Conservation (phyloP, 805 yeast genomes). For the Saccharomycopsis olivae region DNA sequence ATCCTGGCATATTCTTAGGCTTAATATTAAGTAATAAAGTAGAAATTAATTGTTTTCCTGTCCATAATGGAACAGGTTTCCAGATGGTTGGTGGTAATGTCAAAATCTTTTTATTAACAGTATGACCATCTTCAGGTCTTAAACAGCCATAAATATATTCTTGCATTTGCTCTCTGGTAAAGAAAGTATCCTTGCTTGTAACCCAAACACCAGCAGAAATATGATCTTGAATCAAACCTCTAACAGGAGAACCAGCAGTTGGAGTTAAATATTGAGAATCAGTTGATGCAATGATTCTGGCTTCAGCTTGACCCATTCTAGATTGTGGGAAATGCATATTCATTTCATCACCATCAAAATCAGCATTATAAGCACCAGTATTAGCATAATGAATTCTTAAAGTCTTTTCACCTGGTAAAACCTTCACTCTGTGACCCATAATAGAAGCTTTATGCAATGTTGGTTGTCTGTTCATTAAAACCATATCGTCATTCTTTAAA, state of each 20-base stretch:
- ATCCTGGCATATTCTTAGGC: conserved; percentile 83
- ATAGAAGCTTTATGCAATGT: conserved; percentile 98
- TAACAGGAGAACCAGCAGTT: conserved; percentile 94
- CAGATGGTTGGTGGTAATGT: conserved; percentile 84
- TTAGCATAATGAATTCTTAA: conserved; percentile 95
- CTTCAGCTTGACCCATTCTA: conserved; percentile 95
- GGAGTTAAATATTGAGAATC: conserved; percentile 97
- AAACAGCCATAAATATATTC: conserved; percentile 89
- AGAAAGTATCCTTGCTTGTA: conserved; percentile 84
- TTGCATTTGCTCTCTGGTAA: conserved; percentile 85
- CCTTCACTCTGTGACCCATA: conserved; percentile 99
- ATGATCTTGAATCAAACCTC: conserved; percentile 99
- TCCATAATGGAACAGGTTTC: conserved; percentile 90
- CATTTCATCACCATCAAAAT: conserved; percentile 99
- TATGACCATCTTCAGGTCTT: conserved; percentile 96
- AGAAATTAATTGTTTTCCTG: conserved; percentile 93
- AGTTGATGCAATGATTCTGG: conserved; percentile 88
- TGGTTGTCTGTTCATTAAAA: conserved; percentile 98
- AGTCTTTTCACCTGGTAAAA: conserved; percentile 94
- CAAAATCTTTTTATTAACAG: conserved; percentile 53
- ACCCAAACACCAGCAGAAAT: conserved; percentile 99
- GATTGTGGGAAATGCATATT: conserved; percentile 99
- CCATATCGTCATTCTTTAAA: conserved; percentile 89
- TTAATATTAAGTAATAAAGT: conserved; percentile 85
- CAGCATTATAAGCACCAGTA: conserved; percentile 98